phyloP scores from a whole-genome alignment of 2,329 filamentous ascomycete genomes.

The Pyrenochaeta sp. region DNA sequence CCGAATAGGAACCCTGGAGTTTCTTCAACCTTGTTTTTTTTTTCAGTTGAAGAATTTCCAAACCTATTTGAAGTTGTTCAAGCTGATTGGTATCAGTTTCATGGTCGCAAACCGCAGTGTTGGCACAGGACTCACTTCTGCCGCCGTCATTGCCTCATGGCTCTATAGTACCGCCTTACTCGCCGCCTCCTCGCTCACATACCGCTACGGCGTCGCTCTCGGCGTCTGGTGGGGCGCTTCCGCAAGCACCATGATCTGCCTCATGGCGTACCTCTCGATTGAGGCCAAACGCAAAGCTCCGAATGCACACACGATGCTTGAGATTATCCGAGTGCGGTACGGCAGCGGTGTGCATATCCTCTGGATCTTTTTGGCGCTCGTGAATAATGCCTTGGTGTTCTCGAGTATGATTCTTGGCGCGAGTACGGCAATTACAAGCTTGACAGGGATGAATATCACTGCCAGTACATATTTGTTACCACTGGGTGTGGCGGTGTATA shows the following conservation, averaged over 20 bases:
- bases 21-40: background rate
- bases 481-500: slow-evolving; percentile 39
- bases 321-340: slow-evolving; percentile 63
- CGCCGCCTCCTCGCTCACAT: slow-evolving; percentile 59
- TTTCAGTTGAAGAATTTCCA: background rate
- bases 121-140: slow-evolving; percentile 27
- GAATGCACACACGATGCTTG: slow-evolving; percentile 63
- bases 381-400: slow-evolving; percentile 64
- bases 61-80: background rate
- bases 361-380: slow-evolving; percentile 61
- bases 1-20: background rate
- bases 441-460: slow-evolving; percentile 60
- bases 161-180: slow-evolving; percentile 63
- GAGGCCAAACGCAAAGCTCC: slow-evolving; percentile 63
- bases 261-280: slow-evolving; percentile 62
- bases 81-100: slow-evolving; percentile 34
- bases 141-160: slow-evolving; percentile 49
- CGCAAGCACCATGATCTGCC: slow-evolving; percentile 64
- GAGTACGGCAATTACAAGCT: slow-evolving; percentile 53
- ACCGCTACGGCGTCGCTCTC: slow-evolving; percentile 62
- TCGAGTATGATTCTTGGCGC: slow-evolving; percentile 63
- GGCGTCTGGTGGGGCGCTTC: slow-evolving; percentile 66
- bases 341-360: slow-evolving; percentile 60
- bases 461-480: slow-evolving; percentile 58
- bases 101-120: slow-evolving; percentile 37